A percentile compares a stretch with the other conserved stretches of the same genome.
phyloP scores from a whole-genome alignment of 345 rosid species.

The Angophora floribunda region DNA sequence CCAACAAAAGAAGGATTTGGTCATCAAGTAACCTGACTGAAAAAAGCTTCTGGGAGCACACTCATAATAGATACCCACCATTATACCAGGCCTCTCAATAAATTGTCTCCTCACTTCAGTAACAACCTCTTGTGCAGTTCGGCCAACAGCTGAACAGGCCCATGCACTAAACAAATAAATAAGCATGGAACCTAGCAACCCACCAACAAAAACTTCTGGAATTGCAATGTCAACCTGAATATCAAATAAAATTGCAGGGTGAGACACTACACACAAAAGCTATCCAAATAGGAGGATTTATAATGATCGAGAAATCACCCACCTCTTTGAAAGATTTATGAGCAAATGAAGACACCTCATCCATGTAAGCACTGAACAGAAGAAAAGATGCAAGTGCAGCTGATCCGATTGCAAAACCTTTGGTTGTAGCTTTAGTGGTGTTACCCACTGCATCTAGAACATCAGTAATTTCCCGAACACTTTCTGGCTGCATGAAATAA shows the following conservation, averaged over 20 bases:
- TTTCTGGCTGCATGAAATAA: not conserved
- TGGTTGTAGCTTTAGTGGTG: conserved; percentile 97
- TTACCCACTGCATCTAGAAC: conserved; percentile 99
- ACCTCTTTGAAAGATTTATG: conserved; percentile 76
- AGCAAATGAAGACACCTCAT: conserved; percentile 91
- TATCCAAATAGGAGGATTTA: not conserved
- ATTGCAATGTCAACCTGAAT: conserved; percentile 94
- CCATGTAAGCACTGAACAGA: conserved; percentile 99
- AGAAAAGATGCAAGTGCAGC: conserved; percentile 99
- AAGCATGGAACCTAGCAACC: conserved; percentile 95
- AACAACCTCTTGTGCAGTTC: conserved; percentile 99
- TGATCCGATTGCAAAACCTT: conserved; percentile 99
- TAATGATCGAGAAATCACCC: not conserved
- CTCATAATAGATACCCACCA: conserved; percentile 46
- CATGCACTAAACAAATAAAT: conserved; percentile 91
- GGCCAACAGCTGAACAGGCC: conserved; percentile 97
- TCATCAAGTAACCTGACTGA: not conserved
- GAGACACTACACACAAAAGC: not conserved
- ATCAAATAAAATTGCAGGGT: not conserved
- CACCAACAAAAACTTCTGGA: conserved; percentile 93
- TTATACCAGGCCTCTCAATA: conserved; percentile 98
- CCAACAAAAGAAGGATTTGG: not conserved
- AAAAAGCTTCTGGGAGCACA: not conserved
- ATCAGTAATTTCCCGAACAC: conserved; percentile 97
- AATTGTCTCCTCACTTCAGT: conserved; percentile 98